Percentiles rank a stretch among this genome's conserved stretches.
Conservation (phyloP, 768 basidiomycete genomes). For the Tylopilus felleus region DNA sequence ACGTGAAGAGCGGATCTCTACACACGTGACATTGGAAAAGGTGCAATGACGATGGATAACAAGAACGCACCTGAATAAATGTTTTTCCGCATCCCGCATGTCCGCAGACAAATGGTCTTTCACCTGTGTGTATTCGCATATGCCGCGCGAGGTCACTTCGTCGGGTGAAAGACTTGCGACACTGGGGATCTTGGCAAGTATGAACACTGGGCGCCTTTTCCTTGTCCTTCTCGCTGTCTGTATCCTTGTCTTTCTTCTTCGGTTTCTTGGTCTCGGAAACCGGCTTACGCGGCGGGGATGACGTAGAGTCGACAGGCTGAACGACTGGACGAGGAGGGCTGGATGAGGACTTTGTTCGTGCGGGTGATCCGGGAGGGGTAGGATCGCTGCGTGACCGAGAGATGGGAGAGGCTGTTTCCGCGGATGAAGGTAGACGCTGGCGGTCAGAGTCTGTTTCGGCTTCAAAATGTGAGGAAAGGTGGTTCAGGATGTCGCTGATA, state of each 20-base stretch:
- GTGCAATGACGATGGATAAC: not conserved
- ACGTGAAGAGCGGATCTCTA: constrained; percentile 89
- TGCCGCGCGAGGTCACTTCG: constrained; percentile 83
- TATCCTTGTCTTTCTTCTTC: constrained; percentile 25
- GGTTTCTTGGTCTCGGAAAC: constrained; percentile 23
- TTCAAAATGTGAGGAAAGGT: constrained; percentile 69
- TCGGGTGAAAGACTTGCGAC: constrained; percentile 78
- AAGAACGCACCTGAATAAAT: constrained; percentile 74
- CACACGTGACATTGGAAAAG: constrained; percentile 13
- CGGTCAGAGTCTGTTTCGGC: constrained; percentile 44
- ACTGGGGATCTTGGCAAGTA: constrained; percentile 67
- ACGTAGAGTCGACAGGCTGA: constrained; percentile 54
- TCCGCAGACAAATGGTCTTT: constrained; percentile 77
- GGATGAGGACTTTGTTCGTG: constrained; percentile 35
- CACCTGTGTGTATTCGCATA: constrained; percentile 88
- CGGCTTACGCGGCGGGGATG: constrained; percentile 32
- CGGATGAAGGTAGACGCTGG: constrained; percentile 39
- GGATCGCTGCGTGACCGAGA: constrained; percentile 28
- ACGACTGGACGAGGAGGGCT: constrained; percentile 31
- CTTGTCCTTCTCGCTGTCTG: constrained; percentile 36
- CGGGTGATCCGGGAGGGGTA: constrained; percentile 21
- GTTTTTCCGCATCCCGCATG: constrained; percentile 79
- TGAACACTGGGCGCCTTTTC: constrained; percentile 51
- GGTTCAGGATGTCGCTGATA: constrained; percentile 73
- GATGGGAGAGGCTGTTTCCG: constrained; percentile 28